These are phyloP conservation scores for Chlorella variabilis DNA, from an alignment of 163 green algal species.

Conservation along the genomic window DNA sequence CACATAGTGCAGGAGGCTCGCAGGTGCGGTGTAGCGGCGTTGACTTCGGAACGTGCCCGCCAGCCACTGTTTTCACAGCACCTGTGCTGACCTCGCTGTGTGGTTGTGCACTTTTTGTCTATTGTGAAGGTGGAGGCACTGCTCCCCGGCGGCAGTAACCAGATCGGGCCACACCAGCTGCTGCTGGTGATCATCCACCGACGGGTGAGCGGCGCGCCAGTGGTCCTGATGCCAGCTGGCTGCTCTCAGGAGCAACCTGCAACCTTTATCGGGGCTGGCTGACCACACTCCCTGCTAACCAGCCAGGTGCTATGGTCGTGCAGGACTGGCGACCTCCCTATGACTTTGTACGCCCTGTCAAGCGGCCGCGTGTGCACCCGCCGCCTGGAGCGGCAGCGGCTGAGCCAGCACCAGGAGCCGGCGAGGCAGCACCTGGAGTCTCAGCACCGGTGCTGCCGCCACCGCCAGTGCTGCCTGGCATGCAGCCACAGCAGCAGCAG, in stretches of 20 bases:
- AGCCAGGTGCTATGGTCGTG: no score
- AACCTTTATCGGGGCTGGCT: no score
- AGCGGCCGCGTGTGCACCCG: background rate
- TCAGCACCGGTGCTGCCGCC: background rate
- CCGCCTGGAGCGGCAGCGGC: background rate
- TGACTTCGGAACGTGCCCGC: background rate
- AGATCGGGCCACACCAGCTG: slow-evolving; percentile 18
- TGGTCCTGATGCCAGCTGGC: background rate
- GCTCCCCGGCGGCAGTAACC: background rate
- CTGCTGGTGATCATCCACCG: slow-evolving; percentile 42
- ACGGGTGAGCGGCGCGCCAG: background rate
- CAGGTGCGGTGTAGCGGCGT: background rate
- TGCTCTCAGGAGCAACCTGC: no score
- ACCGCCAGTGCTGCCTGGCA: background rate
- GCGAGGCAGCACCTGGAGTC: background rate
- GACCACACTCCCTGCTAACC: no score
- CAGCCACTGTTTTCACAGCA: background rate
- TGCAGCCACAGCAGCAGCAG: background rate
- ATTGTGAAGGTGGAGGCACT: background rate
- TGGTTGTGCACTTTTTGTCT: background rate
- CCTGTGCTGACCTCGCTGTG: background rate
- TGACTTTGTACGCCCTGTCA: slow-evolving; percentile 13
- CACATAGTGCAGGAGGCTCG: slow-evolving; percentile 28
- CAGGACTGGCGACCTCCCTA: slow-evolving; percentile 22
- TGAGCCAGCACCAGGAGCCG: background rate